These are phyloP conservation scores for Sedum album DNA, from an alignment of 164 flowering plant genomes.

Conservation along the genomic window DNA sequence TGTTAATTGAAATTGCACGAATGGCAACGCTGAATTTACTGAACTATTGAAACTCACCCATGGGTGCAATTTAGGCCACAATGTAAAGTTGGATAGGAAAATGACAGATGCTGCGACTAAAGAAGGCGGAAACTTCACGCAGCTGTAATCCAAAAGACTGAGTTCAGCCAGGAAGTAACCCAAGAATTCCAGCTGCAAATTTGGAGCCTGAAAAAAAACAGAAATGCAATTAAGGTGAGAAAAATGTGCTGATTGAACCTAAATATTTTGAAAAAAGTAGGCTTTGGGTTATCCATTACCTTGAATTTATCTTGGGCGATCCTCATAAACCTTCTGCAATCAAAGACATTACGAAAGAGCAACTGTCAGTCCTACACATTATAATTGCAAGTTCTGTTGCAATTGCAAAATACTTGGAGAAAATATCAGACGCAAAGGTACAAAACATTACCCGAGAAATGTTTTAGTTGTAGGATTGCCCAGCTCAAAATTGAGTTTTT, in stretches of 20 bases:
- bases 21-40: not conserved
- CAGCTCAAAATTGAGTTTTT: slow-evolving; percentile 65
- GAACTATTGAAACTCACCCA: slow-evolving; percentile 23
- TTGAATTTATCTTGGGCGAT: slow-evolving; percentile 33
- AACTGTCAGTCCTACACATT: not conserved
- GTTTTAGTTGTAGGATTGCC: slow-evolving; percentile 9
- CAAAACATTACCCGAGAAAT: slow-evolving; percentile 7
- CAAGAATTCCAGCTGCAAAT: slow-evolving; percentile 51
- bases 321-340: slow-evolving; percentile 38
- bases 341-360: not conserved
- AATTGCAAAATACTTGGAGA: not conserved
- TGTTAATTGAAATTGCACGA: not conserved
- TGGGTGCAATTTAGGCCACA: slow-evolving; percentile 26
- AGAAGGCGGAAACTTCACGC: slow-evolving; percentile 60
- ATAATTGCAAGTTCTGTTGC: not conserved
- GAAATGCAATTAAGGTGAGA: not conserved
- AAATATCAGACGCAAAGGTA: not conserved
- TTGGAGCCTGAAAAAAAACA: slow-evolving; percentile 28
- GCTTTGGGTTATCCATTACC: slow-evolving; percentile 5
- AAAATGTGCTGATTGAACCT: not conserved
- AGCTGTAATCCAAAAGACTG: slow-evolving; percentile 57
- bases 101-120: slow-evolving; percentile 60
- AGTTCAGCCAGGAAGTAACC: slow-evolving; percentile 63
- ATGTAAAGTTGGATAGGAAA: slow-evolving; percentile 27
- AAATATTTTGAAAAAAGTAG: not conserved